Evolutionary conservation across 2,329 filamentous ascomycete genomes (phyloP).

Genomic region (Neofusicoccum kwambonambiense): DNA sequence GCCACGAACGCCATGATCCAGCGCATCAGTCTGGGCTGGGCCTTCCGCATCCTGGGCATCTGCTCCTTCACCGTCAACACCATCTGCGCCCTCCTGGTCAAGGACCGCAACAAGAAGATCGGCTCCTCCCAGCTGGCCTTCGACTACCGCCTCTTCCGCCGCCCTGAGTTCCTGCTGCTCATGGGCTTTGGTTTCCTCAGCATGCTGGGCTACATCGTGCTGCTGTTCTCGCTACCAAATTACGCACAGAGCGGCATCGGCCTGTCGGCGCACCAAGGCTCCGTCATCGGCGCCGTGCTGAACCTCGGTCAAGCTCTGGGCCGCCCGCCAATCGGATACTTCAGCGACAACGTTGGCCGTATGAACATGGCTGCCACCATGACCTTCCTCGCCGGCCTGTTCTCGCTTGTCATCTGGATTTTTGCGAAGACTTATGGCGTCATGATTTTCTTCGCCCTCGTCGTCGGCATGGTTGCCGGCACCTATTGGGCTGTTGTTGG

Average conservation of each 20-base stretch:
- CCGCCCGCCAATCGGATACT: conserved; percentile 69
- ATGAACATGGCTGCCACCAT: conserved; percentile 69
- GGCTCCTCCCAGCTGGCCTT: conserved; percentile 58
- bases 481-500: conserved; percentile 65
- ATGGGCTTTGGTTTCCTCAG: conserved; percentile 68
- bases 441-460: conserved; percentile 67
- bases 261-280: conserved; percentile 64
- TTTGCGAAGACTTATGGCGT: conserved; percentile 67
- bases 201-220: conserved; percentile 71
- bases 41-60: conserved; percentile 65
- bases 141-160: conserved; percentile 61
- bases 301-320: conserved; percentile 68
- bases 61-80: conserved; percentile 61
- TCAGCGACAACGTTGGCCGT: conserved; percentile 67
- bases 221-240: conserved; percentile 74
- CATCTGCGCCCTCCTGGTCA: conserved; percentile 61
- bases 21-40: conserved; percentile 63
- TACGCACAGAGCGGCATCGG: conserved; percentile 66
- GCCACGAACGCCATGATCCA: conserved; percentile 67
- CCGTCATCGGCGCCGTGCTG: conserved; percentile 69
- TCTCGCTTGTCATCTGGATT: conserved; percentile 71
- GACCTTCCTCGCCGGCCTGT: conserved; percentile 63
- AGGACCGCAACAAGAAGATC: conserved; percentile 64
- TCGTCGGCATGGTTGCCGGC: conserved; percentile 66
- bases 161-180: conserved; percentile 63